A percentile compares a stretch with the other conserved stretches of the same genome.
Conservation (phyloP, 1,139 yeast species). For the Dujonia santamariae region DNA sequence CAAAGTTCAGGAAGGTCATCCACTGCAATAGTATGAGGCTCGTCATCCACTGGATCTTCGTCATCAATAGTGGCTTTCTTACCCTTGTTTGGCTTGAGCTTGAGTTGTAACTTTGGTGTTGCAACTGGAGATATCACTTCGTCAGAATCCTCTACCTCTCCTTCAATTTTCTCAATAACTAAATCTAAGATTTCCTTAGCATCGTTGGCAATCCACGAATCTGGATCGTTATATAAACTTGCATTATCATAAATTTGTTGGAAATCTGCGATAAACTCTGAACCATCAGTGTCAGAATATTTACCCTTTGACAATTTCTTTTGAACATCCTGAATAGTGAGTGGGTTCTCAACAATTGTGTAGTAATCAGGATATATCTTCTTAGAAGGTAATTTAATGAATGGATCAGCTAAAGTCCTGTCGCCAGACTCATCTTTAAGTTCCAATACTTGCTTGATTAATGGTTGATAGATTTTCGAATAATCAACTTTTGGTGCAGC, state of each 20-base stretch:
- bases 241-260: slow-evolving; percentile 59
- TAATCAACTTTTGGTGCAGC: slow-evolving; percentile 18
- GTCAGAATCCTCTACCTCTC: slow-evolving; percentile 12
- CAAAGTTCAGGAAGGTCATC: slow-evolving; percentile 22
- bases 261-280: slow-evolving; percentile 54
- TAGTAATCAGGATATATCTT: slow-evolving; percentile 83
- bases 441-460: slow-evolving; percentile 22
- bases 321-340: slow-evolving; percentile 64
- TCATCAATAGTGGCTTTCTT: slow-evolving; percentile 20
- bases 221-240: slow-evolving; percentile 56
- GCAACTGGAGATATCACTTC: not conserved
- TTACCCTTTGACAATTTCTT: slow-evolving; percentile 36
- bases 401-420: slow-evolving; percentile 46
- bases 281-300: slow-evolving; percentile 25
- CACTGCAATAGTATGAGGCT: slow-evolving; percentile 5
- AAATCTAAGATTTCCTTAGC: slow-evolving; percentile 41
- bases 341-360: slow-evolving; percentile 59
- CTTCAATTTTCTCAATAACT: slow-evolving; percentile 40
- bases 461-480: slow-evolving; percentile 24
- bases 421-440: slow-evolving; percentile 32
- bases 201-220: slow-evolving; percentile 59
- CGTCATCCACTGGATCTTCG: slow-evolving; percentile 14
- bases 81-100: slow-evolving; percentile 17
- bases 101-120: slow-evolving; percentile 11
- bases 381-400: slow-evolving; percentile 67